A percentile compares a stretch with the other conserved stretches of the same genome.
Conservation (phyloP, 2,329 filamentous ascomycete genomes). For the Xylariaceae sp. region DNA sequence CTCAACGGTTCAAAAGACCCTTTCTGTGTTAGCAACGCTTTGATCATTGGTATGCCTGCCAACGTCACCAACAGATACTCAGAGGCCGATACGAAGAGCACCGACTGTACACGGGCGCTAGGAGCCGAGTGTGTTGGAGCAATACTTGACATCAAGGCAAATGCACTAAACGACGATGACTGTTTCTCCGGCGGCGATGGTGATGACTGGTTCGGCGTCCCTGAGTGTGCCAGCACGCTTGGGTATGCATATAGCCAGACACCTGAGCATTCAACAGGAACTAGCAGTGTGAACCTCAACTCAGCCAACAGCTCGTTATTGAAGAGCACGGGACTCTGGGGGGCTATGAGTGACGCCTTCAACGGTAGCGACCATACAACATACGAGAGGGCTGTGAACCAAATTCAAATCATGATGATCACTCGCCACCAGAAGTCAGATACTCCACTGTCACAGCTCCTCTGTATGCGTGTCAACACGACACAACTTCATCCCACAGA, state of each 20-base stretch:
- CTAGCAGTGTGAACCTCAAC: background rate
- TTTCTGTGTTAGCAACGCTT: background rate
- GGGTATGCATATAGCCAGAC: background rate
- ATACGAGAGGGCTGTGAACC: background rate
- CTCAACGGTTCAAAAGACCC: background rate
- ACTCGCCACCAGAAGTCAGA: background rate
- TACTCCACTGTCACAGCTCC: background rate
- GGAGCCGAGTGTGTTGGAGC: background rate
- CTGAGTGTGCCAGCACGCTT: background rate
- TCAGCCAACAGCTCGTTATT: background rate
- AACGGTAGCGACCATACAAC: background rate
- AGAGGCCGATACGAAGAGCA: background rate
- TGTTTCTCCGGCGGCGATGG: background rate
- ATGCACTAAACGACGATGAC: background rate
- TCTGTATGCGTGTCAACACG: background rate
- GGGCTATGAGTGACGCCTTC: background rate
- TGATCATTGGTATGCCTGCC: background rate
- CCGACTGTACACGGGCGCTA: background rate
- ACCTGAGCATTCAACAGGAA: background rate
- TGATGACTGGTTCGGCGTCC: background rate
- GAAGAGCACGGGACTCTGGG: background rate
- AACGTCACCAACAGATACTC: background rate
- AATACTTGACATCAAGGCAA: background rate
- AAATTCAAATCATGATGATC: background rate
- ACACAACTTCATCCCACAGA: background rate